Percentiles rank a stretch among this genome's conserved stretches.
phyloP scores from a whole-genome alignment of 495 filamentous ascomycete genomes.

The Chlorociboria aeruginascens region DNA sequence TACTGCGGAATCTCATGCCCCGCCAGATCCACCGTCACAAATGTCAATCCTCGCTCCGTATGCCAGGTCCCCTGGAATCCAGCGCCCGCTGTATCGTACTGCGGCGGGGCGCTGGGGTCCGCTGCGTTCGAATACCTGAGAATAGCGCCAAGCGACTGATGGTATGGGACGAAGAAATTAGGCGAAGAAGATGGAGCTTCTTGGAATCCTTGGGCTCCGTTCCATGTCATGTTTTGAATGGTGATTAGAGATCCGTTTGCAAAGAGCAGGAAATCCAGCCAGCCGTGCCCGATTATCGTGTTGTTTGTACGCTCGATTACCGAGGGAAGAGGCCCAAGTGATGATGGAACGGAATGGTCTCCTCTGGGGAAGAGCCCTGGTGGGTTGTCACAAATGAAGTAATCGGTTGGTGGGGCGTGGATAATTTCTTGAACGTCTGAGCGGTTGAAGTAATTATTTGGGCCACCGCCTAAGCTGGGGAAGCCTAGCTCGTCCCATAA shows the following conservation, averaged over 20 bases:
- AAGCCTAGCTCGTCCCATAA: slow-evolving; percentile 69
- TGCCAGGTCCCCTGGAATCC: slow-evolving; percentile 48
- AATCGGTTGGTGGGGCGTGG: slow-evolving; percentile 39
- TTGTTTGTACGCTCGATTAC: slow-evolving; percentile 65
- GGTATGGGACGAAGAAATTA: slow-evolving; percentile 55
- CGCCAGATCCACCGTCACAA: slow-evolving; percentile 40
- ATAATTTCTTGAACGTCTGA: slow-evolving; percentile 60
- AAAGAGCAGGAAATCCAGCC: slow-evolving; percentile 37
- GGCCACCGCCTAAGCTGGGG: slow-evolving; percentile 43
- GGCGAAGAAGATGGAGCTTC: slow-evolving; percentile 28
- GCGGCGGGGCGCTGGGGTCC: background rate
- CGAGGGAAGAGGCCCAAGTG: slow-evolving; percentile 42
- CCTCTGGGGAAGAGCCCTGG: slow-evolving; percentile 17
- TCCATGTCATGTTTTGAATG: slow-evolving; percentile 83
- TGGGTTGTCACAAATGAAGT: slow-evolving; percentile 4
- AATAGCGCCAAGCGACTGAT: slow-evolving; percentile 18
- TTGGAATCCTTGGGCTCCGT: slow-evolving; percentile 60
- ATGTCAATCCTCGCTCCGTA: slow-evolving; percentile 62
- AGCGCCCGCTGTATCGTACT: slow-evolving; percentile 26
- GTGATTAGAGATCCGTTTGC: slow-evolving; percentile 55
- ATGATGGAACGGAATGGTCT: slow-evolving; percentile 35
- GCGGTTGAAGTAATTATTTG: slow-evolving; percentile 65
- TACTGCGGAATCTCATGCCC: slow-evolving; percentile 60
- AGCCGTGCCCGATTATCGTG: slow-evolving; percentile 59
- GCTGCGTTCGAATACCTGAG: background rate